Percentiles rank a stretch among this genome's conserved stretches.
These are phyloP conservation scores for Diaporthe vaccinii DNA, from an alignment of 2,329 filamentous ascomycete species.

Conservation along the genomic window DNA sequence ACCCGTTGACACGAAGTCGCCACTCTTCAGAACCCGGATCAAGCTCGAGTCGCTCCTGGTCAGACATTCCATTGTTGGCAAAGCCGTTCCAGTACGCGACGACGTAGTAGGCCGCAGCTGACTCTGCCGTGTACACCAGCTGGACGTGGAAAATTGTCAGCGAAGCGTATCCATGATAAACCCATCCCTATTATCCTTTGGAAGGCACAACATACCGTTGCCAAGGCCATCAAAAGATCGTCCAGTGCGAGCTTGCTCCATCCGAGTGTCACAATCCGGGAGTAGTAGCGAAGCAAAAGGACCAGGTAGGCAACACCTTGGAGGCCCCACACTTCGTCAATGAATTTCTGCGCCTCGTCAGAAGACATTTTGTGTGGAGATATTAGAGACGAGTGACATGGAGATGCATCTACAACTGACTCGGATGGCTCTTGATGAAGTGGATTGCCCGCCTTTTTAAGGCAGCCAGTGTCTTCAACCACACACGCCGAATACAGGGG, in stretches of 20 bases:
- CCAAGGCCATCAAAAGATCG: constrained; percentile 45
- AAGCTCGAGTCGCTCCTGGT: constrained; percentile 57
- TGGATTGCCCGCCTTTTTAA: background rate
- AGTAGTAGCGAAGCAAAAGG: constrained; percentile 45
- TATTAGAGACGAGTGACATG: constrained; percentile 29
- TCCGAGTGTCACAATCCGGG: constrained; percentile 42
- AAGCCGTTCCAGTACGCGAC: constrained; percentile 46
- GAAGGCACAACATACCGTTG: constrained; percentile 40
- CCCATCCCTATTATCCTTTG: too few species aligned
- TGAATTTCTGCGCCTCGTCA: constrained; percentile 42
- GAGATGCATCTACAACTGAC: too few species aligned
- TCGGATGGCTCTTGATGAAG: background rate
- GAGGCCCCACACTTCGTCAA: constrained; percentile 47
- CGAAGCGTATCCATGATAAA: background rate
- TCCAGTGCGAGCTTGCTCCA: constrained; percentile 43
- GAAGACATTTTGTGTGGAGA: constrained; percentile 24
- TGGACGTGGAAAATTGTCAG: background rate
- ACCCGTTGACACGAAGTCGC: constrained; percentile 59
- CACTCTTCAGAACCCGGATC: constrained; percentile 58
- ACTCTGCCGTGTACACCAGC: constrained; percentile 46
- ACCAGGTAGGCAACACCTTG: constrained; percentile 45
- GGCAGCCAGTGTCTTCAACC: background rate
- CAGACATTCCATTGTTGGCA: constrained; percentile 59
- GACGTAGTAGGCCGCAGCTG: constrained; percentile 46
- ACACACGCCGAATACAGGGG: background rate